A percentile compares a stretch with the other conserved stretches of the same genome.
Evolutionary conservation across 345 rosid genomes (phyloP).

Genomic region (Hibiscus syriacus): DNA sequence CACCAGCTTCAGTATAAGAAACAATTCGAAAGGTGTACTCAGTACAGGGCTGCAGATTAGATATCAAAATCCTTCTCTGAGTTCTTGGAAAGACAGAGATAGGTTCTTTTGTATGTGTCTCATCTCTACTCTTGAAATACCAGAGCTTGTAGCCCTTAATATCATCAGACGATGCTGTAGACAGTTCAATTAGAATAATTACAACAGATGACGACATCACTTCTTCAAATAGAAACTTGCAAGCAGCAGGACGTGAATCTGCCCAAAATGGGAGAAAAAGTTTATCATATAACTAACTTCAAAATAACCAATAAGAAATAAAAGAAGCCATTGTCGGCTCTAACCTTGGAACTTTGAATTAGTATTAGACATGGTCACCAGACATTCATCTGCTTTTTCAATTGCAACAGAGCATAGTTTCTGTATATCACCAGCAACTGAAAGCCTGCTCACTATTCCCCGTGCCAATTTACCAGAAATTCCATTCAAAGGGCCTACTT

Average conservation of each 20-base stretch:
- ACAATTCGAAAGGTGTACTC: constrained; percentile 62
- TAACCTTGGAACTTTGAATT: constrained; percentile 51
- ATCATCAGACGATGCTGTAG: constrained; percentile 31
- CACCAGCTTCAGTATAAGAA: constrained; percentile 50
- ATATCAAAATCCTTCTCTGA: constrained; percentile 66
- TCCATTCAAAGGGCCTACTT: constrained; percentile 71
- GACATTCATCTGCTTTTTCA: constrained; percentile 57
- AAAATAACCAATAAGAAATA: background rate
- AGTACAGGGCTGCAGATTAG: constrained; percentile 81
- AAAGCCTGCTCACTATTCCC: constrained; percentile 85
- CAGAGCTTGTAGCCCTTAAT: constrained; percentile 90
- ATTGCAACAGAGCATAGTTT: constrained; percentile 70
- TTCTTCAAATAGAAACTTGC: constrained; percentile 85
- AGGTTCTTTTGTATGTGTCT: constrained; percentile 45
- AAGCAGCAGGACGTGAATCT: constrained; percentile 64
- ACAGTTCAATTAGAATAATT: constrained; percentile 56
- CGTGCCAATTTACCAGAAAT: constrained; percentile 67
- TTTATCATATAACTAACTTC: constrained; percentile 9
- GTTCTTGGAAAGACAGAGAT: constrained; percentile 49
- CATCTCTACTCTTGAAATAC: constrained; percentile 72
- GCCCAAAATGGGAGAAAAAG: constrained; percentile 22
- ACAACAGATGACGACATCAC: constrained; percentile 49
- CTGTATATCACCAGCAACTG: constrained; percentile 66
- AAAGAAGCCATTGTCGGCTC: constrained; percentile 6
- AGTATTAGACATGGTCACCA: constrained; percentile 28